Evolutionary conservation across 2,329 filamentous ascomycete genomes (phyloP), one percentile per base, ranked within the genome.

Genomic region (Cladosporium austrohemisphaericum): DNA sequence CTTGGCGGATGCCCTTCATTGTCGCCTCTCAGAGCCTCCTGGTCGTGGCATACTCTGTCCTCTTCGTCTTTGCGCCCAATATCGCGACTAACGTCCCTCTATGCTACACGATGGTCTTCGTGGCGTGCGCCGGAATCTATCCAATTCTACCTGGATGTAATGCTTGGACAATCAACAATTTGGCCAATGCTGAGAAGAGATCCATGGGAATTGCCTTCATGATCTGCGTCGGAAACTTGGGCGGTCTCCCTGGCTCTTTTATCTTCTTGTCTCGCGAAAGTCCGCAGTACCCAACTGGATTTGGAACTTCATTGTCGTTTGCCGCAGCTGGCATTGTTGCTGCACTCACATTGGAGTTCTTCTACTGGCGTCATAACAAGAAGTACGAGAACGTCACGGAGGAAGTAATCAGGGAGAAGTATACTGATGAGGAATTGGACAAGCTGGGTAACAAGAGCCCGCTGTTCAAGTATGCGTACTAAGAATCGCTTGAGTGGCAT

Each of bases 251-350:
- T 6, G 70, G 69, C 0, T 66, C 62, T 16, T 69, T 66, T 43
- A 68, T 69, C 53, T 69, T 67, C 47, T 52, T 65, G 9, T 59
- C 65, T 20, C 56, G 55, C 4, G 67, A 70, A 52, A 60, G 59
- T 1, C 76, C 76, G 0, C 68, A 68, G n/a, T 79, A 77, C 52
- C 64, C 71, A 4, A 68, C 77, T 1, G 76, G 76, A 0, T 76
- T 78, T 54, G 66, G 71, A 51, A 29, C 50, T 3, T 52, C 45
- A 11, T 29, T 52, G 22, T 49, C 38, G 5, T 55, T 60, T 2
- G 38, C 57, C 8, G 50, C 60, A 43, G 59, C 53, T n/a, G 49
- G 62, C 7, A 55, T 61, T 7, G 26, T 60, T 5, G 50, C 65
- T 35, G 52, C 56, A 2, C 54, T 63, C 20, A 32, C 48, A 2